A percentile compares a stretch with the other conserved stretches of the same genome.
Conservation (phyloP, 495 filamentous ascomycete genomes). For the Sporormia fimetaria region DNA sequence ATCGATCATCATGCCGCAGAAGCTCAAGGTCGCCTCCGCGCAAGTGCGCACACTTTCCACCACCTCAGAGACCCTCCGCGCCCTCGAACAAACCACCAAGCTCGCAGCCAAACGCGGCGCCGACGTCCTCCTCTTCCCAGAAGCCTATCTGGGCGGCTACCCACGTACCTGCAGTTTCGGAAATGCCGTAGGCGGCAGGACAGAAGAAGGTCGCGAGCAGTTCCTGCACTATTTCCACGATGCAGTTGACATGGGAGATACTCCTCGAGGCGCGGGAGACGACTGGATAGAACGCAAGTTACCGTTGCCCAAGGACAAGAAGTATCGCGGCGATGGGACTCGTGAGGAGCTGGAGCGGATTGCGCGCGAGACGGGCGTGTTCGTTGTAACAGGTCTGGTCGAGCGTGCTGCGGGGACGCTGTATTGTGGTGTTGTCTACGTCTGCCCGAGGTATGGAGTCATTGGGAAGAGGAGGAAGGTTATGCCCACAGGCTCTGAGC, state of each 20-base stretch:
- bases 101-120: slow-evolving; percentile 44
- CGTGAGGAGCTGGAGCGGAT: slow-evolving; percentile 66
- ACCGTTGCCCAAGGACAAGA: slow-evolving; percentile 35
- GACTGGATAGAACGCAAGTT: slow-evolving; percentile 59
- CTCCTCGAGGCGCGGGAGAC: slow-evolving; percentile 58
- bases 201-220: slow-evolving; percentile 62
- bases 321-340: slow-evolving; percentile 68
- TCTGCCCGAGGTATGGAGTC: slow-evolving; percentile 59
- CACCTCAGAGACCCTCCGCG: slow-evolving; percentile 51
- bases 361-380: slow-evolving; percentile 63
- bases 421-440: slow-evolving; percentile 76
- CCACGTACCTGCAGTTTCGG: slow-evolving; percentile 77
- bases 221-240: slow-evolving; percentile 69
- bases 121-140: slow-evolving; percentile 78
- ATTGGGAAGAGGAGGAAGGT: slow-evolving; percentile 89
- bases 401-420: slow-evolving; percentile 70
- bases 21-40: slow-evolving; percentile 61
- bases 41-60: slow-evolving; percentile 63
- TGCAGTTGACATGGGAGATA: slow-evolving; percentile 80
- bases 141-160: slow-evolving; percentile 90
- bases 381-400: slow-evolving; percentile 67
- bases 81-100: slow-evolving; percentile 46
- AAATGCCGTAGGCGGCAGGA: slow-evolving; percentile 56
- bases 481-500: slow-evolving; percentile 80
- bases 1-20: slow-evolving; percentile 30